Conservation (phyloP, 331 rosid genomes). For the Malus hybrid region DNA sequence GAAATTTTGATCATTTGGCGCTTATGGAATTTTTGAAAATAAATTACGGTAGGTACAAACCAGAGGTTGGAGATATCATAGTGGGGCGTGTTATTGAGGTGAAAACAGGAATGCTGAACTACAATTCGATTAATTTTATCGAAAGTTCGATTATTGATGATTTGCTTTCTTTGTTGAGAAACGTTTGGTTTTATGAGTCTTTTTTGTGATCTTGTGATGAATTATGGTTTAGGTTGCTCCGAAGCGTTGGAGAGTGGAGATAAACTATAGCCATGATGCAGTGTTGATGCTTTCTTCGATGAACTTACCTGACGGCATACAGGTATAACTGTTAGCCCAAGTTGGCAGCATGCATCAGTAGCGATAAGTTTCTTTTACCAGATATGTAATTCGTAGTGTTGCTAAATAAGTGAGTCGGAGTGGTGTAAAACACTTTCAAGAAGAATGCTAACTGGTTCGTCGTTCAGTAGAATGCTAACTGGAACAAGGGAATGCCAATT, state of each 20-base stretch:
- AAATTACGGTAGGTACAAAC: conserved; percentile 57
- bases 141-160: not conserved
- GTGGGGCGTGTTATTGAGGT: conserved; percentile 90
- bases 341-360: not conserved
- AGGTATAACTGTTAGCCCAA: conserved; percentile 38
- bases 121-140: not conserved
- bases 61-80: conserved; percentile 88
- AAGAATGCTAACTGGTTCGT: not conserved
- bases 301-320: conserved; percentile 91
- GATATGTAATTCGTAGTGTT: not conserved
- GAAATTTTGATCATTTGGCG: not conserved
- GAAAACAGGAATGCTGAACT: not conserved
- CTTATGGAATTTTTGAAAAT: conserved; percentile 6
- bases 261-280: conserved; percentile 76
- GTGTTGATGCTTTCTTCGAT: conserved; percentile 89
- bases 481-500: not conserved
- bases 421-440: not conserved
- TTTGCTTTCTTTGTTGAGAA: not conserved
- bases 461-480: not conserved
- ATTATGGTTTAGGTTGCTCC: conserved; percentile 57
- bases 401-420: not conserved
- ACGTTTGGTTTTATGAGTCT: not conserved
- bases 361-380: not conserved
- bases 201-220: not conserved
- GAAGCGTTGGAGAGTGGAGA: conserved; percentile 89